Conservation (phyloP, 805 yeast species). For the Teunomyces cretensis region DNA sequence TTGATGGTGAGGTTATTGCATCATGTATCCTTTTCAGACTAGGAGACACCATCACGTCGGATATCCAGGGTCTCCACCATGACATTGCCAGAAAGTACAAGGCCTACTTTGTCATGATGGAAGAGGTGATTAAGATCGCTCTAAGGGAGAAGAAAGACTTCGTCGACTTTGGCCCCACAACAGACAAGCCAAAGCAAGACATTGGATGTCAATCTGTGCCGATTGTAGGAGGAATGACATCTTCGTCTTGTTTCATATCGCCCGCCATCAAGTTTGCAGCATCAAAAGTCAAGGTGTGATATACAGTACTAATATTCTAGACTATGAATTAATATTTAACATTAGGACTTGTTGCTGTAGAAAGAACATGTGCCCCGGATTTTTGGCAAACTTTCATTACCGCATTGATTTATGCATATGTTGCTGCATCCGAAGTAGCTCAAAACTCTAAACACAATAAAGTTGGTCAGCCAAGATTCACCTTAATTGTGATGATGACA, state of each 20-base stretch:
- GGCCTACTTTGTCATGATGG: constrained; percentile 50
- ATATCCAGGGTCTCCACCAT: constrained; percentile 44
- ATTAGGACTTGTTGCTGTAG: too few relatives aligned
- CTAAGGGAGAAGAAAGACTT: constrained; percentile 34
- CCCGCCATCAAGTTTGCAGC: constrained; percentile 1
- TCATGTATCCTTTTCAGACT: constrained; percentile 42
- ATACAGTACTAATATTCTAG: background rate
- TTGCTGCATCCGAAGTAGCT: too few relatives aligned
- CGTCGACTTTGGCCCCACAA: constrained; percentile 48
- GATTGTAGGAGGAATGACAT: constrained; percentile 24
- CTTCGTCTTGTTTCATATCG: background rate
- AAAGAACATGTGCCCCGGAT: too few relatives aligned
- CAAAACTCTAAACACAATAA: too few relatives aligned
- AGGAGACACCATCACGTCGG: constrained; percentile 46
- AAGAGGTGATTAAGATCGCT: constrained; percentile 41
- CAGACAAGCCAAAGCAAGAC: constrained; percentile 42
- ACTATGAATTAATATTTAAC: background rate
- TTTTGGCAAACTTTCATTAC: too few relatives aligned
- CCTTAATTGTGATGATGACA: too few relatives aligned
- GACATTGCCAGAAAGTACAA: constrained; percentile 37
- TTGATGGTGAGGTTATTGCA: constrained; percentile 36
- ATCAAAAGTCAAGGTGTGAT: background rate
- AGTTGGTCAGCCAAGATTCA: too few relatives aligned
- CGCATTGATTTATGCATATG: too few relatives aligned
- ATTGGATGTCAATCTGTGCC: constrained; percentile 40